Base-by-base conservation (phyloP, 257 asterid genomes). In the Solanum virginianum region DNA sequence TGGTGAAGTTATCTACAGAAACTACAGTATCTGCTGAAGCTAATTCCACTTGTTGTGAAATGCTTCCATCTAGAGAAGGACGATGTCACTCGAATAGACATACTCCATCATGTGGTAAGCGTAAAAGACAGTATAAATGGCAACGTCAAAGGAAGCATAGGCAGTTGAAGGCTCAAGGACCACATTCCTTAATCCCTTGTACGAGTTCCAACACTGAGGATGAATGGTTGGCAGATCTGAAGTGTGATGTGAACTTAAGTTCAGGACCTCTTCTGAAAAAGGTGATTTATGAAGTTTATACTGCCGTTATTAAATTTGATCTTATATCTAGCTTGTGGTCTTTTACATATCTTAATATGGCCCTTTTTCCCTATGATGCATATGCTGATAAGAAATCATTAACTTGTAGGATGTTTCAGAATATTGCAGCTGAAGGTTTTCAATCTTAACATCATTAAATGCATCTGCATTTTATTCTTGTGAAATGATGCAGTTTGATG, bases 71-170 rank as follows among this genome's bases (percentile, higher is more conserved):
- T 45, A 32, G 65, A 29, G 80, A 84, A 32, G 6, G 81, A 84
- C 92, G 85, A 68, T 87, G 66, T 84, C 70, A 85, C 90, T 87
- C 89, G 66, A 86, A 90, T 80, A 86, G 60, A 63, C 83, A 79
- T 72, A 70, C 51, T 80, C 80, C 32, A 68, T 80, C 59, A 77
- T 66, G 88, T n/a, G 87, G 81, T 85, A 94, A 96, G 92, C 91
- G 90, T 86, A 84, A 10, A 74, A 89, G 98, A 81, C 87, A 77
- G 88, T 87, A 59, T 85, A 85, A 92, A 69, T 91, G 97, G 98
- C 94, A 89, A 87, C 95, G 97, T 18, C 90, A 80, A 41, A 92
- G 93, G 89, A 92, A 92, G 83, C 89, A 71, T 59, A 83, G 86
- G 84, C 91, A 85, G 88, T 90, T 90, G 87, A 74, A 85, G 71